phyloP scores from a whole-genome alignment of 2,329 filamentous ascomycete species.

The Neobulgaria alba region DNA sequence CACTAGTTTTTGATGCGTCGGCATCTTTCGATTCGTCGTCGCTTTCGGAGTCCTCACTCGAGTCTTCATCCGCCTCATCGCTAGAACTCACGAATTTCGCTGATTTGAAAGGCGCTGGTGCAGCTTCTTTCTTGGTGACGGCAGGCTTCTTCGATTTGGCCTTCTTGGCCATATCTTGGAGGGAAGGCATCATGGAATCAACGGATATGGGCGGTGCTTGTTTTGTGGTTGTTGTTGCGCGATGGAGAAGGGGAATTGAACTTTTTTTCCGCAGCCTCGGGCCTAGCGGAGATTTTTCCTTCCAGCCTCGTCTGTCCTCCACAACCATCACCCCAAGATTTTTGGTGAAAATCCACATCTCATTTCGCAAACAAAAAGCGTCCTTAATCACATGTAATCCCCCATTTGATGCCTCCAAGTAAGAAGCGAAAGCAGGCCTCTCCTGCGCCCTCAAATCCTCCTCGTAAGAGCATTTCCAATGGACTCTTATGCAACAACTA shows the following conservation, averaged over 20 bases:
- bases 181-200: conserved; percentile 11
- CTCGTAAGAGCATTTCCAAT: neutral
- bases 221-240: neutral
- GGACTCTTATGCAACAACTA: too few species aligned
- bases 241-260: conserved; percentile 1
- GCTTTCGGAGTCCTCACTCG: conserved; percentile 16
- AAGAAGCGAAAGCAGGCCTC: neutral
- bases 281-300: conserved; percentile 12
- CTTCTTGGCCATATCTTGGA: conserved; percentile 13
- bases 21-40: conserved; percentile 17
- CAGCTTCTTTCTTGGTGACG: neutral
- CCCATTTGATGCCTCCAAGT: neutral
- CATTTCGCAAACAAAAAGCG: too few species aligned
- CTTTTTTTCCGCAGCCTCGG: conserved; percentile 16
- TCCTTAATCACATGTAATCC: too few species aligned
- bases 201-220: too few species aligned
- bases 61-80: conserved; percentile 19
- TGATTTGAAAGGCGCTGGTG: conserved; percentile 3
- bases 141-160: conserved; percentile 9
- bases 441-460: neutral
- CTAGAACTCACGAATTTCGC: conserved; percentile 17
- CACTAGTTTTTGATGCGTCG: conserved; percentile 6
- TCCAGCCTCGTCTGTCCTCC: conserved; percentile 1
- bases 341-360: too few species aligned
- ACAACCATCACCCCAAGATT: neutral